These are phyloP conservation scores for Pezicula neosporulosa DNA, from an alignment of 2,329 filamentous ascomycete genomes.

Conservation along the genomic window DNA sequence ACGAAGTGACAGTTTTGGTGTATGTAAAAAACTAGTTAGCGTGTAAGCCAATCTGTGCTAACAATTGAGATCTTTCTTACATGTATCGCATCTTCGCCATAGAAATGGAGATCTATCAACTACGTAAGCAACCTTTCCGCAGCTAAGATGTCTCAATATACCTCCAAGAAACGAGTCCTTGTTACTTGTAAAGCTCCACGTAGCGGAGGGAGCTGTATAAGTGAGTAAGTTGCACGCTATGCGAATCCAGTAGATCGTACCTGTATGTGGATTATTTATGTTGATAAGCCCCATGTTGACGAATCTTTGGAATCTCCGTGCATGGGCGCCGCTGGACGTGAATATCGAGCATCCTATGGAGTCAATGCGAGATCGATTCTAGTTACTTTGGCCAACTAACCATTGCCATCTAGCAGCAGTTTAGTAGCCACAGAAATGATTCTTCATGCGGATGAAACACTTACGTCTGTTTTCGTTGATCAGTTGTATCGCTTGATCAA, in stretches of 20 bases:
- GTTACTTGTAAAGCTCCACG: conserved; percentile 14
- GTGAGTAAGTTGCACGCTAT: background rate
- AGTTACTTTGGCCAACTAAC: background rate
- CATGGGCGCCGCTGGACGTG: conserved; percentile 11
- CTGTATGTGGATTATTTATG: conserved; percentile 21
- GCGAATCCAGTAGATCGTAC: conserved; percentile 1
- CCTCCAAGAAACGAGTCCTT: conserved; percentile 25
- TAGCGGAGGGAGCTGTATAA: conserved; percentile 14
- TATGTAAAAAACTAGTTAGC: background rate
- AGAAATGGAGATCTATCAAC: background rate
- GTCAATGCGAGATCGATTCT: background rate
- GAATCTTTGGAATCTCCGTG: conserved; percentile 16
- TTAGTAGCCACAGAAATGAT: background rate
- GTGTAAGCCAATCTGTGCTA: no score
- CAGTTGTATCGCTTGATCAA: conserved; percentile 5
- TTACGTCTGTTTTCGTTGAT: conserved; percentile 6
- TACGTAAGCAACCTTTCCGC: no score
- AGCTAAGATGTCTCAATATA: background rate
- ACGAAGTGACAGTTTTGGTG: background rate
- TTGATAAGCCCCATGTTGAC: conserved; percentile 25
- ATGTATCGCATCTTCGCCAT: background rate
- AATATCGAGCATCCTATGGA: conserved; percentile 16
- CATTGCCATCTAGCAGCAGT: conserved; percentile 18
- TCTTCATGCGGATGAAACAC: background rate
- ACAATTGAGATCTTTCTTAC: background rate